These are phyloP conservation scores for Fusarium pseudocircinatum DNA, from an alignment of 2,329 filamentous ascomycete genomes.

Conservation along the genomic window DNA sequence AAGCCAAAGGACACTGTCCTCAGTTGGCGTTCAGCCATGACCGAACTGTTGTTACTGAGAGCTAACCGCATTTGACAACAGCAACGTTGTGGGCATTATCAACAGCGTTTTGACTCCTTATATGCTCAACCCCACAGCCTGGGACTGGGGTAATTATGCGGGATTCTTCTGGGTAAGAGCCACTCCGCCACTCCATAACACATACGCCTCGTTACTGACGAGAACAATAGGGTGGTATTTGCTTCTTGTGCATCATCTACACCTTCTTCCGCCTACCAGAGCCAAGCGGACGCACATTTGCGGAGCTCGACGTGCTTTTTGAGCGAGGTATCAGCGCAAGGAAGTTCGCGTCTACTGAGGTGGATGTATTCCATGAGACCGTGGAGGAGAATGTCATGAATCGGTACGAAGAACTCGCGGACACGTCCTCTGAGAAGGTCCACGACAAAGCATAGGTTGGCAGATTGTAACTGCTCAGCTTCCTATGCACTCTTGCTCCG, in stretches of 20 bases:
- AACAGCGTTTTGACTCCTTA: slow-evolving; percentile 86
- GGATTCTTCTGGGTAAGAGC: slow-evolving; percentile 82
- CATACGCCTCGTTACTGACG: slow-evolving; percentile 9
- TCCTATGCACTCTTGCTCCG: neutral
- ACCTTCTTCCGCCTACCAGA: slow-evolving; percentile 71
- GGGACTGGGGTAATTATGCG: slow-evolving; percentile 88
- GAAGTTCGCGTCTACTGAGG: slow-evolving; percentile 71
- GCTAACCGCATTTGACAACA: slow-evolving; percentile 43
- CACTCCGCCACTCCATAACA: neutral
- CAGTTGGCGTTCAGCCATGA: neutral
- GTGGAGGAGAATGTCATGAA: slow-evolving; percentile 60
- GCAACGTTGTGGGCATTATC: slow-evolving; percentile 83
- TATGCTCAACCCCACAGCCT: slow-evolving; percentile 88
- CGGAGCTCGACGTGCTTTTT: slow-evolving; percentile 87
- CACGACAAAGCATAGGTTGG: slow-evolving; percentile 27
- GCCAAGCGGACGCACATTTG: slow-evolving; percentile 81
- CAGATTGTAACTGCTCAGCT: neutral
- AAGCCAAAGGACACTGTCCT: neutral
- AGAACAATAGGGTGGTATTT: slow-evolving; percentile 69
- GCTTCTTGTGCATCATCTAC: slow-evolving; percentile 83
- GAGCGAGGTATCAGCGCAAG: slow-evolving; percentile 76
- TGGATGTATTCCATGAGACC: slow-evolving; percentile 64
- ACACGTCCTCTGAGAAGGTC: slow-evolving; percentile 28
- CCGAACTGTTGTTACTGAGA: neutral
- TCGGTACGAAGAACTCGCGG: slow-evolving; percentile 55